These are phyloP conservation scores for Candida vaughaniae DNA, from an alignment of 805 yeast genomes.

Conservation along the genomic window DNA sequence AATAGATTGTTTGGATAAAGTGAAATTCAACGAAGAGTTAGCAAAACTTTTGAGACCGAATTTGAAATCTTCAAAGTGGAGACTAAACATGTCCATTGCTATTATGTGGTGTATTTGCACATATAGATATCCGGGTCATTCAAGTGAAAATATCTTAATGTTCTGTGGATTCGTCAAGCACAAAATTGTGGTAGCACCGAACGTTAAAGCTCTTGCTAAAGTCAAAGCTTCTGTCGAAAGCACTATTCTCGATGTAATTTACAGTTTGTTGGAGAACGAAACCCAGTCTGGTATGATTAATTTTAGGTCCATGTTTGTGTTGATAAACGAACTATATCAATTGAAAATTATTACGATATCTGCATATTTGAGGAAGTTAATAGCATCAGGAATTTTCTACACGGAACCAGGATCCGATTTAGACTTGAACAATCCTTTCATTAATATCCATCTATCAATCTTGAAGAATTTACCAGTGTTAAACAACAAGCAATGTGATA, in stretches of 20 bases:
- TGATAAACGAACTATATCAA: slow-evolving; percentile 52
- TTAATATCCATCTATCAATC: slow-evolving; percentile 51
- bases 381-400: slow-evolving; percentile 84
- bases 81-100: slow-evolving; percentile 30
- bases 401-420: slow-evolving; percentile 26
- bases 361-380: slow-evolving; percentile 72
- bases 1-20: slow-evolving; percentile 36
- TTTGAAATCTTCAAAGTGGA: slow-evolving; percentile 25
- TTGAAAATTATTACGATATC: slow-evolving; percentile 54
- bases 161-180: slow-evolving; percentile 47
- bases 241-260: slow-evolving; percentile 41
- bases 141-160: slow-evolving; percentile 32
- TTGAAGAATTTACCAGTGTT: slow-evolving; percentile 59
- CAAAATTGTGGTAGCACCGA: slow-evolving; percentile 28
- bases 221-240: slow-evolving; percentile 46
- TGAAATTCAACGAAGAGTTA: slow-evolving; percentile 29
- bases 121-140: slow-evolving; percentile 28
- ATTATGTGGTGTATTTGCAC: slow-evolving; percentile 42
- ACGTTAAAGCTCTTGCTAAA: slow-evolving; percentile 16
- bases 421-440: slow-evolving; percentile 10
- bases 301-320: slow-evolving; percentile 36
- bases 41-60: slow-evolving; percentile 26
- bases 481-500: slow-evolving; percentile 54
- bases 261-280: slow-evolving; percentile 23
- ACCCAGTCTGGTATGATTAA: slow-evolving; percentile 17